Percentiles rank a stretch among this genome's conserved stretches.
Evolutionary conservation across 768 basidiomycete genomes (phyloP).

Genomic region (Boletus patriciae): DNA sequence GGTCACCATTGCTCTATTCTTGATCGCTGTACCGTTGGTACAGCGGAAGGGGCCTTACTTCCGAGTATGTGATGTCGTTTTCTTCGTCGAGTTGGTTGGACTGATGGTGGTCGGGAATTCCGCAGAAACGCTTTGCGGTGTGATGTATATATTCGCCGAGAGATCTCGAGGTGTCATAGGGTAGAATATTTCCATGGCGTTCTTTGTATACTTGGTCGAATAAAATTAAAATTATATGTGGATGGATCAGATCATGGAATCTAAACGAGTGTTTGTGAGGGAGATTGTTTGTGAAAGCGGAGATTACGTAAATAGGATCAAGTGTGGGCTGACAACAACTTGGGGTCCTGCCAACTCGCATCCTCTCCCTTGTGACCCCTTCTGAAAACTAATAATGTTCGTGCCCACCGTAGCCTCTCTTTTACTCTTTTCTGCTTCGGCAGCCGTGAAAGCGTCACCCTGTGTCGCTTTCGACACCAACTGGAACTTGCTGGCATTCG

Average conservation of each 20-base stretch:
- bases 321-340: too few species aligned
- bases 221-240: too few species aligned
- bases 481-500: slow-evolving; percentile 88
- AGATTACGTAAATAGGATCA: neutral
- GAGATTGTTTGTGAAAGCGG: too few species aligned
- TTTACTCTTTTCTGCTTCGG: slow-evolving; percentile 43
- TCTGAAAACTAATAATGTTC: slow-evolving; percentile 33
- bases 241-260: neutral
- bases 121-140: slow-evolving; percentile 22
- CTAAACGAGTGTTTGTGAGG: neutral
- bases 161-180: neutral
- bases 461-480: slow-evolving; percentile 78
- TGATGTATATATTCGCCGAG: slow-evolving; percentile 2
- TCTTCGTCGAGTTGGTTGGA: neutral
- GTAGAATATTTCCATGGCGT: neutral
- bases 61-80: slow-evolving; percentile 29
- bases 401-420: slow-evolving; percentile 52
- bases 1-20: slow-evolving; percentile 35
- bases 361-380: slow-evolving; percentile 1
- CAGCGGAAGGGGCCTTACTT: slow-evolving; percentile 36
- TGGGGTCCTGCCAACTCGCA: neutral
- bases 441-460: slow-evolving; percentile 41
- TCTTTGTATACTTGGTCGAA: neutral
- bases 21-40: slow-evolving; percentile 37
- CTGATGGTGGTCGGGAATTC: neutral